These are phyloP conservation scores for Phytophthora aleatoria DNA, from an alignment of 352 stramenopile species.

Conservation along the genomic window DNA sequence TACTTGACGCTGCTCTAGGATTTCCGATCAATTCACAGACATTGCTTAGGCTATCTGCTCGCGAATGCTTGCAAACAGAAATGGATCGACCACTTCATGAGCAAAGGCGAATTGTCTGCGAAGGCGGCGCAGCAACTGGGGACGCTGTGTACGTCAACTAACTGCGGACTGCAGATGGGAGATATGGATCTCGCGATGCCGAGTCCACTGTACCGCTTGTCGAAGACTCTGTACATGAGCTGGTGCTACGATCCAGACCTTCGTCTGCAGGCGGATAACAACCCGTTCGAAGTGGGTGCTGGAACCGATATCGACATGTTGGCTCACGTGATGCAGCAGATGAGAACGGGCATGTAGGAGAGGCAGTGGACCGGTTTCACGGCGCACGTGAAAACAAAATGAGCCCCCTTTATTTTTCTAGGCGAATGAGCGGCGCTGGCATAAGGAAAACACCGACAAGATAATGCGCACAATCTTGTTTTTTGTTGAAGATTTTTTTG, in stretches of 20 bases:
- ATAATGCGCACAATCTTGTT: too few species aligned
- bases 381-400: not conserved
- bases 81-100: conserved; percentile 33
- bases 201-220: conserved; percentile 22
- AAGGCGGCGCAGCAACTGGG: conserved; percentile 9
- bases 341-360: not conserved
- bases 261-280: conserved; percentile 15
- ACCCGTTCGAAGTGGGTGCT: conserved; percentile 27
- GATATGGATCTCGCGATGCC: conserved; percentile 14
- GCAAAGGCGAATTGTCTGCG: conserved; percentile 8
- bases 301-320: not conserved
- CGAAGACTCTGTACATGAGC: conserved; percentile 28
- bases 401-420: too few species aligned
- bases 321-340: not conserved
- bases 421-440: too few species aligned
- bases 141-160: conserved; percentile 1
- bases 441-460: too few species aligned
- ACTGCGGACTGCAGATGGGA: conserved; percentile 27
- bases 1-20: conserved; percentile 18
- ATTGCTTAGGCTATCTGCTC: conserved; percentile 10
- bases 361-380: not conserved
- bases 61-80: conserved; percentile 13
- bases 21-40: not conserved
- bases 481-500: too few species aligned
- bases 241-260: conserved; percentile 31